Conservation (phyloP, 257 asterid genomes). For the Nicotiana tomentosiformis region DNA sequence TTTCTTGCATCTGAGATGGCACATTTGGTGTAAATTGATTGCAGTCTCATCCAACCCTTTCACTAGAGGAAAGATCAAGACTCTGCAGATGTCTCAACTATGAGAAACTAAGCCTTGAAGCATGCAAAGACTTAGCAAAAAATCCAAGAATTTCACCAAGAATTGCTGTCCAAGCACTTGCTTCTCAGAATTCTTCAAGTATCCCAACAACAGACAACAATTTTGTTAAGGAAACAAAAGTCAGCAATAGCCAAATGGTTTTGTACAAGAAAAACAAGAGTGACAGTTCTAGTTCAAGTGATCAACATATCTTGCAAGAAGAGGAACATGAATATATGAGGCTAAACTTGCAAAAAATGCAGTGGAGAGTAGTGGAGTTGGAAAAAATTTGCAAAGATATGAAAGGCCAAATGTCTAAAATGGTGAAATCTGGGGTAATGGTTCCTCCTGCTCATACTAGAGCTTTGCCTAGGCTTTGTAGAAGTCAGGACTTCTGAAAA, state of each 20-base stretch:
- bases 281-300: not conserved
- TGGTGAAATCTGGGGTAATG: constrained; percentile 25
- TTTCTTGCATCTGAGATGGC: not conserved
- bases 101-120: constrained; percentile 69
- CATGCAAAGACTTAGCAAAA: constrained; percentile 76
- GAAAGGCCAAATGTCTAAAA: constrained; percentile 66
- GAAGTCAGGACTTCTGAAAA: constrained; percentile 3
- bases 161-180: constrained; percentile 58
- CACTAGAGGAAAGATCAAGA: constrained; percentile 65
- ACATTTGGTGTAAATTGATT: constrained; percentile 2
- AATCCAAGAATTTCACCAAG: constrained; percentile 79
- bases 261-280: constrained; percentile 23
- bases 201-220: not conserved
- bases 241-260: constrained; percentile 18
- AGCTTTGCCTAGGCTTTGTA: constrained; percentile 56
- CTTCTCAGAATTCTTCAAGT: constrained; percentile 38
- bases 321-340: constrained; percentile 29
- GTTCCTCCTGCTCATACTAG: constrained; percentile 37
- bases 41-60: constrained; percentile 75
- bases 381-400: constrained; percentile 67
- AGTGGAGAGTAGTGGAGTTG: constrained; percentile 71
- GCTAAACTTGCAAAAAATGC: constrained; percentile 45
- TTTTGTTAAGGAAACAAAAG: not conserved
- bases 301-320: not conserved
- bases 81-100: constrained; percentile 78